Evolutionary conservation across 2,329 filamentous ascomycete species (phyloP).

Genomic region (Fusarium veterinarium): DNA sequence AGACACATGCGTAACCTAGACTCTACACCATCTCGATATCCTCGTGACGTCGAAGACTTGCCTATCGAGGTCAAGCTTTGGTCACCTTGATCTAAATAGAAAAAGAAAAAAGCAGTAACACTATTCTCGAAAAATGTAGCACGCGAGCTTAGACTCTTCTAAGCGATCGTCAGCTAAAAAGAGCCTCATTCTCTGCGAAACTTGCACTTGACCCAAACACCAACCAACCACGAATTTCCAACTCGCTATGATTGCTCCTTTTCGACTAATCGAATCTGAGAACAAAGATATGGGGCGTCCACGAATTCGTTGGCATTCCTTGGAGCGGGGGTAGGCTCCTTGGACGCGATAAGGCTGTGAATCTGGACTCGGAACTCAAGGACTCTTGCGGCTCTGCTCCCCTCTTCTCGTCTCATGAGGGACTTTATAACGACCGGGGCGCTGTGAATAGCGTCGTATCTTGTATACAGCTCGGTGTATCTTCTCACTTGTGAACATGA

Average conservation of each 20-base stretch:
- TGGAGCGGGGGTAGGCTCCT: not conserved
- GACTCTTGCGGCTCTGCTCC: constrained; percentile 26
- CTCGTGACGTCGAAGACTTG: constrained; percentile 8
- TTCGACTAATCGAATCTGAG: not conserved
- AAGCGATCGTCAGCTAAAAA: not conserved
- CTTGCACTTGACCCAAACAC: not conserved
- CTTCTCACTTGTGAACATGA: constrained; percentile 22
- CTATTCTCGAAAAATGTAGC: not conserved
- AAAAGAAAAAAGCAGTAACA: not conserved
- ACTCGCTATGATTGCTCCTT: not conserved
- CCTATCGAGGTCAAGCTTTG: not conserved
- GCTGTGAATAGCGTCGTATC: constrained; percentile 13
- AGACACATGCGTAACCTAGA: not conserved
- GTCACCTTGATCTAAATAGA: not conserved
- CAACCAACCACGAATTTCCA: not conserved
- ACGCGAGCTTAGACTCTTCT: not conserved
- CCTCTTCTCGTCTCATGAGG: not conserved
- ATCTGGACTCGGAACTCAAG: not conserved
- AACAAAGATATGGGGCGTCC: constrained; percentile 5
- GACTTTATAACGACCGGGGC: constrained; percentile 13
- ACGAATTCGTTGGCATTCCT: not conserved
- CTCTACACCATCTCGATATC: constrained; percentile 7
- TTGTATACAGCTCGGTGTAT: not conserved
- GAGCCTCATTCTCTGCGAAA: constrained; percentile 10
- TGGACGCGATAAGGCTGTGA: not conserved